Conservation (phyloP, 1,139 yeast genomes). For the Blastobotrys capitulatus region DNA sequence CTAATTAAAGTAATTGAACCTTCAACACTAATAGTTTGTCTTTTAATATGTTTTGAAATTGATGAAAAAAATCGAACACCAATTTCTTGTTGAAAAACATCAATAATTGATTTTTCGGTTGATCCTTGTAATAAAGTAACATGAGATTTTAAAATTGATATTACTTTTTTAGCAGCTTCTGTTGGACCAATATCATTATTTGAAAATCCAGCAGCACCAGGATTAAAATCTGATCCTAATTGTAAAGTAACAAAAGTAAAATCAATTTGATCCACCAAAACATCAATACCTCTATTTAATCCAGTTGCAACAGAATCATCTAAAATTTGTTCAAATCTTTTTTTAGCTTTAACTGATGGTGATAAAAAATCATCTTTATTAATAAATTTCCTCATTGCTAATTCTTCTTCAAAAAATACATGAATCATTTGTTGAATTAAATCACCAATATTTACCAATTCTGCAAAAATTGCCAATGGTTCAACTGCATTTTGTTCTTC, state of each 20-base stretch:
- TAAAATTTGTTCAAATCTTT: constrained; percentile 69
- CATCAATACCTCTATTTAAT: constrained; percentile 81
- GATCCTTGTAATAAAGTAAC: constrained; percentile 71
- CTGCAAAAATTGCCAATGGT: constrained; percentile 83
- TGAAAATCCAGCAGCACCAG: constrained; percentile 21
- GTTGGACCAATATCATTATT: constrained; percentile 53
- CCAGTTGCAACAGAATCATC: constrained; percentile 94
- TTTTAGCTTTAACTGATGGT: constrained; percentile 74
- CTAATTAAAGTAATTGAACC: constrained; percentile 70
- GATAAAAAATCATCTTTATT: constrained; percentile 74
- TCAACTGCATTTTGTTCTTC: constrained; percentile 44
- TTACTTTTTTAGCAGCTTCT: constrained; percentile 57
- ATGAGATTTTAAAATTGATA: constrained; percentile 63
- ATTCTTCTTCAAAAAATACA: constrained; percentile 83
- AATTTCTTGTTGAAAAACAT: constrained; percentile 89
- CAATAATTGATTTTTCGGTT: constrained; percentile 82
- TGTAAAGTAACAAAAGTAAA: constrained; percentile 47
- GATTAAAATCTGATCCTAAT: constrained; percentile 49
- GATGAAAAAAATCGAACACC: constrained; percentile 80
- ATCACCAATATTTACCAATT: constrained; percentile 88
- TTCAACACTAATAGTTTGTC: constrained; percentile 62
- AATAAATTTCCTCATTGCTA: constrained; percentile 55
- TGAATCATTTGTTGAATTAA: constrained; percentile 88
- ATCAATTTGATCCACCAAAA: constrained; percentile 71
- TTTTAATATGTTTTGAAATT: constrained; percentile 66